A percentile compares a stretch with the other conserved stretches of the same genome.
These are phyloP conservation scores for Mortierella sp. DNA, from an alignment of 371 early-diverging fungal species.

Conservation along the genomic window DNA sequence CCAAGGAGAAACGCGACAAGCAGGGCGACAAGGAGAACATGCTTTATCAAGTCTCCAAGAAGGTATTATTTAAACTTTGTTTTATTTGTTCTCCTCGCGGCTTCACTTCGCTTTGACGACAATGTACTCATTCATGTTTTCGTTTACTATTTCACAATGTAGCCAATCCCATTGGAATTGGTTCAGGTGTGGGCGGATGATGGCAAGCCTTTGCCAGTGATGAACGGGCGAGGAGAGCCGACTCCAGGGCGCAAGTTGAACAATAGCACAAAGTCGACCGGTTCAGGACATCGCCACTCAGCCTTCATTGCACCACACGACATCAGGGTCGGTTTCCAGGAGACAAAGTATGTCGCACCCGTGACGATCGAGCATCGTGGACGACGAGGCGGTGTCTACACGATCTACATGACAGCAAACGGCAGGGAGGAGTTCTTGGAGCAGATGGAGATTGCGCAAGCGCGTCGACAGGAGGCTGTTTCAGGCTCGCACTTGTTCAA, in stretches of 20 bases:
- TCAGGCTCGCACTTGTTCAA: conserved; percentile 75
- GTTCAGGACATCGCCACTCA: conserved; percentile 48
- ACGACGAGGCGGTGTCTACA: conserved; percentile 44
- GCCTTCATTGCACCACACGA: conserved; percentile 20
- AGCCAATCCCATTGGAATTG: conserved; percentile 86
- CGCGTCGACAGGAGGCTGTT: conserved; percentile 73
- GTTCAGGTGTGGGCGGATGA: conserved; percentile 77
- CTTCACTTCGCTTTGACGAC: neutral
- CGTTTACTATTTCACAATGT: conserved; percentile 5
- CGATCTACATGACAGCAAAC: conserved; percentile 65
- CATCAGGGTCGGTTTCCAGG: conserved; percentile 40
- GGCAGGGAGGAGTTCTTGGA: conserved; percentile 87
- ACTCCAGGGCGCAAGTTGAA: conserved; percentile 39
- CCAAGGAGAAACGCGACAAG: conserved; percentile 71
- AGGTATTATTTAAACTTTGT: conserved; percentile 16
- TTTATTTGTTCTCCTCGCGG: too few species aligned
- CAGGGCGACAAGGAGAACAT: conserved; percentile 63
- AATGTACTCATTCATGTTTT: neutral
- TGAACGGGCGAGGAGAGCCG: conserved; percentile 31
- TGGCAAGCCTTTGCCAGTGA: conserved; percentile 46
- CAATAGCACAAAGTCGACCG: conserved; percentile 47
- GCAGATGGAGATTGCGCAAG: conserved; percentile 69
- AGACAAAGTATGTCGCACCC: conserved; percentile 35
- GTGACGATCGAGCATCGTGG: conserved; percentile 53
- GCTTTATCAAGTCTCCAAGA: conserved; percentile 69